phyloP scores from a whole-genome alignment of 306 rosid genomes.

The Begonia masoniana region DNA sequence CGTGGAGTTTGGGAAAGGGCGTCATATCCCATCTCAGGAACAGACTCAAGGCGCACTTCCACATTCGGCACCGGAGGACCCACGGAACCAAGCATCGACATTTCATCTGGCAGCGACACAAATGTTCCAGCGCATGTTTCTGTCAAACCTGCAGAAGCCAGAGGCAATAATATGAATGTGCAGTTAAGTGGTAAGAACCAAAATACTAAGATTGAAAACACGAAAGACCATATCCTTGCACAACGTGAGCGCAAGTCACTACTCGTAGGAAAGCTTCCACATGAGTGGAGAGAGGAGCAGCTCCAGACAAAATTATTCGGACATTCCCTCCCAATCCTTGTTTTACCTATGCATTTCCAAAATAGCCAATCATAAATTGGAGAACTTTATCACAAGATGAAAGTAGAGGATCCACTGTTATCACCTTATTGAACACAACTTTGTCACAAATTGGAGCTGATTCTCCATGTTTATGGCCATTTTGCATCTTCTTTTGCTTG shows the following conservation, averaged over 20 bases:
- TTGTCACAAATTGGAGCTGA: constrained; percentile 71
- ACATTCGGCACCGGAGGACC: constrained; percentile 98
- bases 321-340: constrained; percentile 88
- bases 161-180: too few species aligned
- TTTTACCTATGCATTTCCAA: constrained; percentile 44
- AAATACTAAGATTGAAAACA: neutral
- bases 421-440: constrained; percentile 80
- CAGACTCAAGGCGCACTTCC: constrained; percentile 81
- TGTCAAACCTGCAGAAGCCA: constrained; percentile 54
- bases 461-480: constrained; percentile 34
- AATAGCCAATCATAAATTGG: constrained; percentile 8
- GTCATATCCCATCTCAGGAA: constrained; percentile 94
- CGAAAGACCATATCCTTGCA: constrained; percentile 89
- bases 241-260: constrained; percentile 81
- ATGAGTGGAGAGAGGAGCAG: constrained; percentile 79
- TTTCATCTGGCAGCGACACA: constrained; percentile 75
- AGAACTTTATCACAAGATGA: constrained; percentile 1
- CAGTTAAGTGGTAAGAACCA: too few species aligned
- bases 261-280: constrained; percentile 76
- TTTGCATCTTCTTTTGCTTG: constrained; percentile 55
- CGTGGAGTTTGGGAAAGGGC: constrained; percentile 62
- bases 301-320: constrained; percentile 87
- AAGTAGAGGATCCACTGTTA: constrained; percentile 6
- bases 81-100: constrained; percentile 78
- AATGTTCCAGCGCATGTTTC: constrained; percentile 97